Evolutionary conservation across 2,329 filamentous ascomycete genomes (phyloP).

Genomic region (Balansia obtecta): DNA sequence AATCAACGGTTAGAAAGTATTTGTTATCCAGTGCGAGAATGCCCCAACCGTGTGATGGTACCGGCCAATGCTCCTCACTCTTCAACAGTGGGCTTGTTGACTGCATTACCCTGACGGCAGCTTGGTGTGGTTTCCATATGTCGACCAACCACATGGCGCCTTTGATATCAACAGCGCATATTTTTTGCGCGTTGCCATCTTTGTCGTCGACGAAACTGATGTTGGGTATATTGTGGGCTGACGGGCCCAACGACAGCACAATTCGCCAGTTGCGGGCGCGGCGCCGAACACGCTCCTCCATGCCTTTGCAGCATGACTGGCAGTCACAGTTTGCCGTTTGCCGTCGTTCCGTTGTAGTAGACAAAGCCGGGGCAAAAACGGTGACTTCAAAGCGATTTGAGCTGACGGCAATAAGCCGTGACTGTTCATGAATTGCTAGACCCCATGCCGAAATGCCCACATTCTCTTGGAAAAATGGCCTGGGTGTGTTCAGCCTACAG

Average conservation of each 20-base stretch:
- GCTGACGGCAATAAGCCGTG: slow-evolving; percentile 76
- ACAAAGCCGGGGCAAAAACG: slow-evolving; percentile 38
- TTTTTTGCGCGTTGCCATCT: slow-evolving; percentile 33
- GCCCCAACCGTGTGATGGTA: slow-evolving; percentile 32
- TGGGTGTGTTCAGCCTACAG: slow-evolving; percentile 11
- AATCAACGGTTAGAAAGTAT: slow-evolving; percentile 27
- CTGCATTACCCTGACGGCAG: slow-evolving; percentile 15
- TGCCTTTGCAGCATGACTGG: slow-evolving; percentile 1
- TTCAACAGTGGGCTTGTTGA: slow-evolving; percentile 8
- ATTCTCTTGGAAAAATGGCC: slow-evolving; percentile 59
- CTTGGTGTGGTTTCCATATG: slow-evolving; percentile 32
- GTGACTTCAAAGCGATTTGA: slow-evolving; percentile 53
- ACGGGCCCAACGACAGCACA: slow-evolving; percentile 26
- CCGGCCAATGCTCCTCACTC: slow-evolving; percentile 19
- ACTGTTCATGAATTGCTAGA: slow-evolving; percentile 64
- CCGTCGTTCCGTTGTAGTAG: slow-evolving; percentile 3
- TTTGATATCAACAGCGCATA: slow-evolving; percentile 38
- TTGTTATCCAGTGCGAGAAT: slow-evolving; percentile 32
- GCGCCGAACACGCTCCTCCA: slow-evolving; percentile 23
- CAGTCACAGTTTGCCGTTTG: slow-evolving; percentile 6
- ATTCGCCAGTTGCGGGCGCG: slow-evolving; percentile 39
- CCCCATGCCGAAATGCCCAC: slow-evolving; percentile 81
- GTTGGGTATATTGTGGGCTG: slow-evolving; percentile 38
- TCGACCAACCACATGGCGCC: slow-evolving; percentile 37
- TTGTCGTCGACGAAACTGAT: slow-evolving; percentile 36